phyloP scores from a whole-genome alignment of 1,284 basidiomycete genomes.

The Ustilago crameri region DNA sequence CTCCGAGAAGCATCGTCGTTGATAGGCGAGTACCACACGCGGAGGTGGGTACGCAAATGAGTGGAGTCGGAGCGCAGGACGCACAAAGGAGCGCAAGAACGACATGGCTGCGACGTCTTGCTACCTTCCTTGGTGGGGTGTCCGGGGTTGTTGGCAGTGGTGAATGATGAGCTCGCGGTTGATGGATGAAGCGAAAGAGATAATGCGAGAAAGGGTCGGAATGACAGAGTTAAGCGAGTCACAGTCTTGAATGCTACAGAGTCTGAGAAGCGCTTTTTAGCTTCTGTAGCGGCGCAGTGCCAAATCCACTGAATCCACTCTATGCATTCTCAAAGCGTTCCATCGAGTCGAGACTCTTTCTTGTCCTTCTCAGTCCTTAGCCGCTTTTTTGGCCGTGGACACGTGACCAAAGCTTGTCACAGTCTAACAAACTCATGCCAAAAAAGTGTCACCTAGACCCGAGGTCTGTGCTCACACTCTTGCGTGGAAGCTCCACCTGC shows the following conservation, averaged over 20 bases:
- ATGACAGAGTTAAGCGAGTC: slow-evolving; percentile 2
- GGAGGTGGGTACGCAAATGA: slow-evolving; percentile 10
- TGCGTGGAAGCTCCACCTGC: slow-evolving; percentile 8
- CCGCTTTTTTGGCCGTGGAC: neutral
- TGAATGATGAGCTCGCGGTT: neutral
- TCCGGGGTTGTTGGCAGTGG: neutral
- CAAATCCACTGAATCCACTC: no score
- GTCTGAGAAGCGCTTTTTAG: no score
- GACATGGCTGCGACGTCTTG: slow-evolving; percentile 18
- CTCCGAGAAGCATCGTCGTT: slow-evolving; percentile 19
- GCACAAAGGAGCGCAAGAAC: slow-evolving; percentile 27
- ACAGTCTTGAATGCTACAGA: neutral
- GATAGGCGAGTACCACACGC: neutral
- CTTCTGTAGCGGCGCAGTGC: no score
- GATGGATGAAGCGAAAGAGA: neutral
- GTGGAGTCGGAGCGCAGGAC: slow-evolving; percentile 9
- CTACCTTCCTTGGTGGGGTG: neutral
- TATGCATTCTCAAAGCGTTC: no score
- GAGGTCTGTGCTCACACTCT: slow-evolving; percentile 17
- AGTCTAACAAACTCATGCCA: slow-evolving; percentile 6
- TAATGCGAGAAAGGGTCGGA: neutral
- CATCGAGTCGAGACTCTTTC: neutral
- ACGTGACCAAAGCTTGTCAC: slow-evolving; percentile 1
- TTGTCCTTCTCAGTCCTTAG: no score
- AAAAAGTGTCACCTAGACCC: slow-evolving; percentile 2